Conservation (phyloP, 73 alveolate species). For the Stentor coeruleus region DNA sequence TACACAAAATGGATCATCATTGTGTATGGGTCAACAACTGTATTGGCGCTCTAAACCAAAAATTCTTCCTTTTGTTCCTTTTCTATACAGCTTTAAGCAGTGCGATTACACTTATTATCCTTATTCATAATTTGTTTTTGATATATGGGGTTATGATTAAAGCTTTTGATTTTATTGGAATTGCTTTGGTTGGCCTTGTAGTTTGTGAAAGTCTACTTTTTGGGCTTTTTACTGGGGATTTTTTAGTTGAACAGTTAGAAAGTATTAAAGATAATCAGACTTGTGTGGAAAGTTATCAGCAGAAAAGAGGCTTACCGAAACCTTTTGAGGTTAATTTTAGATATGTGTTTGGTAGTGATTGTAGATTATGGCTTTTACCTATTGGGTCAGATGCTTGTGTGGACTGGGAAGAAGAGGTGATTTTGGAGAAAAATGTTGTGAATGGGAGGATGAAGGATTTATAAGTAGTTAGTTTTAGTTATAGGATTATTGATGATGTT, state of each 20-base stretch:
- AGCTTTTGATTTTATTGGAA: neutral
- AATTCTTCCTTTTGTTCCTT: conserved; percentile 41
- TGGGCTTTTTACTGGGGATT: neutral
- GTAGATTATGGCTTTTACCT: neutral
- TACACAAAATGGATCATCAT: conserved; percentile 87
- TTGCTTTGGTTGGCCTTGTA: neutral
- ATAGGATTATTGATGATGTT: too few relatives aligned
- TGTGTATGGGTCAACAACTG: conserved; percentile 85
- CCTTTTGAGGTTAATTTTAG: neutral
- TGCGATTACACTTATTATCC: neutral
- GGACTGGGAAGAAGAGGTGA: too few relatives aligned
- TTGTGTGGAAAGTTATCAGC: neutral
- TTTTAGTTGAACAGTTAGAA: neutral
- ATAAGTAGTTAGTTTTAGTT: too few relatives aligned
- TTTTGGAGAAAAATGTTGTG: too few relatives aligned
- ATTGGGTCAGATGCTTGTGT: too few relatives aligned
- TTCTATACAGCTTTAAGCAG: conserved; percentile 10
- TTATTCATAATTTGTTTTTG: neutral
- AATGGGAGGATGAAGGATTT: too few relatives aligned
- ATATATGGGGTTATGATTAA: neutral
- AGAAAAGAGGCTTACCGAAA: neutral
- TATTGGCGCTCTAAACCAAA: conserved; percentile 69
- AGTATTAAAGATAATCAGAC: neutral
- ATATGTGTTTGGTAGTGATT: neutral
- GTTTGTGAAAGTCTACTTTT: neutral